Evolutionary conservation across 192 early-diverging fungal genomes (phyloP).

Genomic region (Gamsiella multidivaricata): DNA sequence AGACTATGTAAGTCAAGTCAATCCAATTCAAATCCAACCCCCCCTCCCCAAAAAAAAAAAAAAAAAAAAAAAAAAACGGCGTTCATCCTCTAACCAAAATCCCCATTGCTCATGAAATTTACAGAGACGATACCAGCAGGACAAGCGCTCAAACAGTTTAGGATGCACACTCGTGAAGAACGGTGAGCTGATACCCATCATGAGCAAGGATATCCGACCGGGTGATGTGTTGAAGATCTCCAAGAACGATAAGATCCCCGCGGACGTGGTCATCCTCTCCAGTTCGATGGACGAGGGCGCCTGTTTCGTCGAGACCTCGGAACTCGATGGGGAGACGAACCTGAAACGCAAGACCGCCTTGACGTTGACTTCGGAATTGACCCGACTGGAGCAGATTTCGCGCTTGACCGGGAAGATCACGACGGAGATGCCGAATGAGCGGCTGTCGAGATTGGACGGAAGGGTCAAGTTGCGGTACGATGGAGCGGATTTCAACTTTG

Average conservation of each 20-base stretch:
- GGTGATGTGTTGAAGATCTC: constrained; percentile 93
- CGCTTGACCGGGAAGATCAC: constrained; percentile 77
- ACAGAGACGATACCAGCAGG: constrained; percentile 49
- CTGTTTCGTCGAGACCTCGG: constrained; percentile 96
- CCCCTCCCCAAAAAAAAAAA: constrained; percentile 60
- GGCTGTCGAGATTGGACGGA: constrained; percentile 92
- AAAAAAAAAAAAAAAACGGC: too few species aligned
- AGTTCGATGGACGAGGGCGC: constrained; percentile 93
- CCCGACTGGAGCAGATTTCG: constrained; percentile 75
- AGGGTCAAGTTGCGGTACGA: constrained; percentile 51
- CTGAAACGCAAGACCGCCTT: constrained; percentile 93
- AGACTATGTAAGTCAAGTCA: constrained; percentile 64
- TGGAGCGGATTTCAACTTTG: constrained; percentile 19
- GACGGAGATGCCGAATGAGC: constrained; percentile 94
- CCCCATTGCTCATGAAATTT: too few species aligned
- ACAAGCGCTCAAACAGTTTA: constrained; percentile 41
- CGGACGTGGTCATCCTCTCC: constrained; percentile 89
- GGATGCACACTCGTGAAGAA: constrained; percentile 32
- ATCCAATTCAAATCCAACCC: too few species aligned
- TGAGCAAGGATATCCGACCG: constrained; percentile 80
- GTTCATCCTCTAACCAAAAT: too few species aligned
- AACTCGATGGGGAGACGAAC: constrained; percentile 97
- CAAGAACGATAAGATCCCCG: constrained; percentile 89
- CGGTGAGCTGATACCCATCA: constrained; percentile 62
- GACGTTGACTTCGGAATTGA: constrained; percentile 77